phyloP scores from a whole-genome alignment of 371 early-diverging fungal species.

The Circinella umbellata region DNA sequence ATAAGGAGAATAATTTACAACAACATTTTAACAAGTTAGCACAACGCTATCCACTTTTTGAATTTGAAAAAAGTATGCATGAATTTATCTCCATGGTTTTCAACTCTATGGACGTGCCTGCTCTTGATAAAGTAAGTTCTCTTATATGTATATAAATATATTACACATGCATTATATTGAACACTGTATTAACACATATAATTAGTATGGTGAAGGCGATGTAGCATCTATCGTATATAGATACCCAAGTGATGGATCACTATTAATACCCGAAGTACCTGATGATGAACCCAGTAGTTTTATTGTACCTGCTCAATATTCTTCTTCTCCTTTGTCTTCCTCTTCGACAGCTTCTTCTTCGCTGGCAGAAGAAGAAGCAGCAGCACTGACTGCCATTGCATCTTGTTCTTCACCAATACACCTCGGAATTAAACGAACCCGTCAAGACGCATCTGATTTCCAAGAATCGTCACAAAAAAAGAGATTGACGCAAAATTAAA shows the following conservation, averaged over 20 bases:
- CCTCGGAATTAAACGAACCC: background rate
- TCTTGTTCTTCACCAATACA: background rate
- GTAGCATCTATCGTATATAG: slow-evolving; percentile 35
- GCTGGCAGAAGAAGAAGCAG: slow-evolving; percentile 6
- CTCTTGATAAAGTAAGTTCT: slow-evolving; percentile 47
- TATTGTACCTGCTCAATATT: background rate
- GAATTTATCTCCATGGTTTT: slow-evolving; percentile 52
- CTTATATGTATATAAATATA: background rate
- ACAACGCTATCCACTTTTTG: slow-evolving; percentile 51
- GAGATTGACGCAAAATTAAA: background rate
- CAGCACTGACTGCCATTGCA: background rate
- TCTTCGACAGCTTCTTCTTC: background rate
- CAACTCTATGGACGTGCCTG: slow-evolving; percentile 47
- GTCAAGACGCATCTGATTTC: background rate
- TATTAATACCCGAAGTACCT: slow-evolving; percentile 32
- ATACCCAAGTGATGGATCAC: slow-evolving; percentile 49
- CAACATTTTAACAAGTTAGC: slow-evolving; percentile 56
- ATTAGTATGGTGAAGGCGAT: slow-evolving; percentile 14
- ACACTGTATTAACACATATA: too few species aligned
- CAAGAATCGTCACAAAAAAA: background rate
- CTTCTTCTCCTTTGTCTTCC: background rate
- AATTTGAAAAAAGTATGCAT: slow-evolving; percentile 51
- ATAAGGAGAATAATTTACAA: slow-evolving; percentile 38
- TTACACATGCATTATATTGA: too few species aligned
- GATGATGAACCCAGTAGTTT: slow-evolving; percentile 15